A percentile compares a stretch with the other conserved stretches of the same genome.
These are phyloP conservation scores for Coleophoma eucalyptorum DNA, from an alignment of 2,329 filamentous ascomycete genomes.

Conservation along the genomic window DNA sequence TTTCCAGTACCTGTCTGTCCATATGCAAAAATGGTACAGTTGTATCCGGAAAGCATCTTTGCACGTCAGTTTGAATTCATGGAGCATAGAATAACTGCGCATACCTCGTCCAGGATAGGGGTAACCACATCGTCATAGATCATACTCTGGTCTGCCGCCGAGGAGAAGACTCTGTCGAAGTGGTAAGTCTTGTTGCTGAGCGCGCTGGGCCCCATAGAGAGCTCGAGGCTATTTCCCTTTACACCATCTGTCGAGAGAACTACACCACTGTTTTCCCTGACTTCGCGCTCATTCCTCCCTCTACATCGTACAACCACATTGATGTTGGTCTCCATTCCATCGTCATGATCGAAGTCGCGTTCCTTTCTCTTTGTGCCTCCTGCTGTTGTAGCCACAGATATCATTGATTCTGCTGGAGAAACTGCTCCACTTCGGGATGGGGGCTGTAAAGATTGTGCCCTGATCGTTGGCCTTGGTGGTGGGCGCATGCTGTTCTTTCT, in stretches of 20 bases:
- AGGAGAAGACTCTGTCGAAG: slow-evolving; percentile 96
- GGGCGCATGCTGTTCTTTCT: slow-evolving; percentile 47
- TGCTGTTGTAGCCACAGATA: slow-evolving; percentile 48
- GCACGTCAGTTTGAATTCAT: slow-evolving; percentile 8
- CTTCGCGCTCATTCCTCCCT: slow-evolving; percentile 87
- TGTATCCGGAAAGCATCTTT: slow-evolving; percentile 89
- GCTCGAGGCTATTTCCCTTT: slow-evolving; percentile 76
- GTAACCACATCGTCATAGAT: slow-evolving; percentile 94
- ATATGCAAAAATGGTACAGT: slow-evolving; percentile 98
- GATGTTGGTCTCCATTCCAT: slow-evolving; percentile 86
- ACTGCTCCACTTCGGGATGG: slow-evolving; percentile 21
- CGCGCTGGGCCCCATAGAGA: slow-evolving; percentile 90
- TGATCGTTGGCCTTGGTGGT: slow-evolving; percentile 47
- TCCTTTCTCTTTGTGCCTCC: slow-evolving; percentile 78
- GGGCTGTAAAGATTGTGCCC: slow-evolving; percentile 38
- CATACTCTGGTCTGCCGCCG: slow-evolving; percentile 88
- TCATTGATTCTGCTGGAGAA: slow-evolving; percentile 69
- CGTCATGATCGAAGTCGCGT: slow-evolving; percentile 71
- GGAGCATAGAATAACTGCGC: slow-evolving; percentile 17
- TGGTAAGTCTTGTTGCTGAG: slow-evolving; percentile 94
- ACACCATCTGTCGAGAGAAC: slow-evolving; percentile 86
- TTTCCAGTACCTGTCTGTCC: slow-evolving; percentile 98
- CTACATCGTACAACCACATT: slow-evolving; percentile 95
- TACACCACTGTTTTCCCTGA: slow-evolving; percentile 90
- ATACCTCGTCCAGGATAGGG: slow-evolving; percentile 87